A percentile compares a stretch with the other conserved stretches of the same genome.
These are phyloP conservation scores for Globisporangium recalcitrans DNA, from an alignment of 352 stramenopile genomes.

Conservation along the genomic window DNA sequence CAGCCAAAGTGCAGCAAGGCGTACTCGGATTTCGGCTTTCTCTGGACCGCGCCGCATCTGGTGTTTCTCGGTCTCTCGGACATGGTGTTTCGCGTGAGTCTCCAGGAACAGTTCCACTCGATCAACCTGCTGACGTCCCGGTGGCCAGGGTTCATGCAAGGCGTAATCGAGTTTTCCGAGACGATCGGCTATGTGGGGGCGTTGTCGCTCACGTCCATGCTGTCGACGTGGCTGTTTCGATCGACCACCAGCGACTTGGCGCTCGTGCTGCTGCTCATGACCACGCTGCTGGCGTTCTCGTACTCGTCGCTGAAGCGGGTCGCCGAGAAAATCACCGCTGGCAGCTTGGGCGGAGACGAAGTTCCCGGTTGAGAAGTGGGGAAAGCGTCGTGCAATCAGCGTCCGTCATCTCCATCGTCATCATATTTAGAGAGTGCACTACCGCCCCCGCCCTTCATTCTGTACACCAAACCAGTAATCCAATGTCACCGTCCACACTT, in stretches of 20 bases:
- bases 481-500: constrained; percentile 3
- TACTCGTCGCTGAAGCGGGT: constrained; percentile 43
- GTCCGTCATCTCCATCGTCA: constrained; percentile 1
- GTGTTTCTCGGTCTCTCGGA: constrained; percentile 51
- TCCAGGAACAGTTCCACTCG: constrained; percentile 49
- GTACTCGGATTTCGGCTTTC: constrained; percentile 35
- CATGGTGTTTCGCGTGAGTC: constrained; percentile 55
- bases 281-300: constrained; percentile 44
- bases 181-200: constrained; percentile 44
- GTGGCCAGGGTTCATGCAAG: constrained; percentile 45
- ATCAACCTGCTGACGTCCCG: constrained; percentile 23
- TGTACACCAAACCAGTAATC: constrained; percentile 3
- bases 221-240: constrained; percentile 61
- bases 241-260: constrained; percentile 50
- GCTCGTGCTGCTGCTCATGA: constrained; percentile 58
- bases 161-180: constrained; percentile 46
- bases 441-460: not conserved
- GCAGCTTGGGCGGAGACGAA: not conserved
- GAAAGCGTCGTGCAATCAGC: not conserved
- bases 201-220: constrained; percentile 41
- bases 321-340: constrained; percentile 17
- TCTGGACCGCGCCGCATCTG: constrained; percentile 55
- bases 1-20: constrained; percentile 27
- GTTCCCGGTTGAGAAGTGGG: not conserved
- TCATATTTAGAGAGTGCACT: constrained; percentile 7